Conservation (phyloP, 148 eudicot species). For the Cornus controversa region DNA sequence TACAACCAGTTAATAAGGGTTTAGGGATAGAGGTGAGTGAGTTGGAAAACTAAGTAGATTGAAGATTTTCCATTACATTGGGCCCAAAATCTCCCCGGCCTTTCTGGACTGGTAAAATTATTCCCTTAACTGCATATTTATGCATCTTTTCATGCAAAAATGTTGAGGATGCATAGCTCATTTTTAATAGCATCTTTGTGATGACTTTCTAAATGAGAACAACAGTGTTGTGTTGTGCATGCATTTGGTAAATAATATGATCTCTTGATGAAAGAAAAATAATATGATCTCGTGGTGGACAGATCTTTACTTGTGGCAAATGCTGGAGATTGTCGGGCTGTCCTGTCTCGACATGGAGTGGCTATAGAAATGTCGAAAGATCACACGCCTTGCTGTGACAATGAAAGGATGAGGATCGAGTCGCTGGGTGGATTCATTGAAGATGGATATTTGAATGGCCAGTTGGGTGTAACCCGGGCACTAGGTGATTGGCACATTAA, state of each 20-base stretch:
- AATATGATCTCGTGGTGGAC: conserved; percentile 30
- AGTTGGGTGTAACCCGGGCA: conserved; percentile 80
- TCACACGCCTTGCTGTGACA: conserved; percentile 75
- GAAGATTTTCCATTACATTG: neutral
- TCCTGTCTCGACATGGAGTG: conserved; percentile 68
- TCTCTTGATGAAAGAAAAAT: conserved; percentile 24
- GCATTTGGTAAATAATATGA: conserved; percentile 16
- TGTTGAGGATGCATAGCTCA: neutral
- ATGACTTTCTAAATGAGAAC: neutral
- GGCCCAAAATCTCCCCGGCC: neutral
- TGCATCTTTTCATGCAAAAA: neutral
- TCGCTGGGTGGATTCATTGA: conserved; percentile 79
- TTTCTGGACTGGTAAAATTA: neutral
- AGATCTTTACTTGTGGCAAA: conserved; percentile 97
- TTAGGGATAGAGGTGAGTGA: neutral
- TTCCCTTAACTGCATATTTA: neutral
- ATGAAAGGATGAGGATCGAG: conserved; percentile 69
- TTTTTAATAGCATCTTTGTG: neutral
- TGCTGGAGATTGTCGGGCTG: conserved; percentile 96
- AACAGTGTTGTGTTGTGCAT: conserved; percentile 11
- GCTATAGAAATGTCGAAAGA: conserved; percentile 88
- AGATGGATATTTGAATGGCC: conserved; percentile 87
- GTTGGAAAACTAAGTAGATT: neutral
- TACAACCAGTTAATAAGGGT: neutral
- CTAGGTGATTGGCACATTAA: conserved; percentile 89